Percentiles rank a stretch among this genome's conserved stretches.
These are phyloP conservation scores for Asclepias syriaca DNA, from an alignment of 257 asterid genomes.

Conservation along the genomic window DNA sequence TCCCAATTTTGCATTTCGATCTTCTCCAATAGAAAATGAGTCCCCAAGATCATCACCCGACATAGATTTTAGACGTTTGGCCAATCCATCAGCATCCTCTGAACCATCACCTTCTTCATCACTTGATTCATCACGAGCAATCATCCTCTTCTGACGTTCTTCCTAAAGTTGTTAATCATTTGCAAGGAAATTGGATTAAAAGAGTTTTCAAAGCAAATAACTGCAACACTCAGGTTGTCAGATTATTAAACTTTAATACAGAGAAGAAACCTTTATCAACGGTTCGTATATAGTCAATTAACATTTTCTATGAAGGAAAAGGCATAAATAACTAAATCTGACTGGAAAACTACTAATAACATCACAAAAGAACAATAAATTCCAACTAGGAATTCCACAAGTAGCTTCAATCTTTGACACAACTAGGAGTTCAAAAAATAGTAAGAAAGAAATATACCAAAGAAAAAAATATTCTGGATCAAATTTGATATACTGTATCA, in stretches of 20 bases:
- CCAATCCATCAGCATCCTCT: slow-evolving; percentile 42
- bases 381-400: neutral
- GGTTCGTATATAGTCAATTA: too few species aligned
- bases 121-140: slow-evolving; percentile 57
- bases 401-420: neutral
- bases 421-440: neutral
- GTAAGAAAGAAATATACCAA: neutral
- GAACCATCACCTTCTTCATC: slow-evolving; percentile 55
- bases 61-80: slow-evolving; percentile 35
- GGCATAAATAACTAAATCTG: neutral
- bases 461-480: neutral
- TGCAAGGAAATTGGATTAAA: neutral
- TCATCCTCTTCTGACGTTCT: slow-evolving; percentile 87
- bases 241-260: neutral
- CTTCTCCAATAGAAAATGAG: slow-evolving; percentile 53
- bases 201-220: neutral
- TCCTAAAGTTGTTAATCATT: slow-evolving; percentile 38
- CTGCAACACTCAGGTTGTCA: neutral
- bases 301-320: neutral
- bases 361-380: neutral
- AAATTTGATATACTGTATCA: neutral
- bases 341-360: neutral
- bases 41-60: slow-evolving; percentile 98
- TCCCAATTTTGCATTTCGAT: slow-evolving; percentile 35
- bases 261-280: neutral